Evolutionary conservation across 2,329 filamentous ascomycete species (phyloP).

Genomic region (Trichoderma gracile): DNA sequence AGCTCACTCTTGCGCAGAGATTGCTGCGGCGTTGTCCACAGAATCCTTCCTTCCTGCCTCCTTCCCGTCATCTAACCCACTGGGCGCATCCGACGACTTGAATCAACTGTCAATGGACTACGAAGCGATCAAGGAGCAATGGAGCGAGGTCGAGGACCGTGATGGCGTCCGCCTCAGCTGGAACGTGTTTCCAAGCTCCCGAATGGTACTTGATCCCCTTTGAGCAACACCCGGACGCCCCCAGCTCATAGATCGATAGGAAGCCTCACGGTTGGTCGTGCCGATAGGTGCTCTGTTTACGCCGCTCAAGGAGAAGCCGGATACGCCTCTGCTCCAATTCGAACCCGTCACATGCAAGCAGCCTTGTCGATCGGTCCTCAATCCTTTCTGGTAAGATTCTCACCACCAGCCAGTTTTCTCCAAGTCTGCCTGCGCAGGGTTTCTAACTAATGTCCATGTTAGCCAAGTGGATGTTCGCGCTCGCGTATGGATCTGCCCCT

Average conservation of each 20-base stretch:
- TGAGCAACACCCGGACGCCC: not conserved
- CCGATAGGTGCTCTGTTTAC: constrained; percentile 96
- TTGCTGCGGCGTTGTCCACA: not conserved
- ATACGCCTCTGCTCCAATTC: constrained; percentile 87
- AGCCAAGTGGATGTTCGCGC: constrained; percentile 84
- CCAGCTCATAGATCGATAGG: constrained; percentile 51
- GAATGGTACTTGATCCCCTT: constrained; percentile 67
- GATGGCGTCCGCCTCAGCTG: constrained; percentile 96
- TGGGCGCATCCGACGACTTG: not conserved
- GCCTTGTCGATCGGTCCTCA: constrained; percentile 92
- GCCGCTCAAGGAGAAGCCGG: constrained; percentile 89
- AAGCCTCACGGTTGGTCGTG: constrained; percentile 91
- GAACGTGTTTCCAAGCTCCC: constrained; percentile 98
- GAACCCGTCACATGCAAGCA: constrained; percentile 96
- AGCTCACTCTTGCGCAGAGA: not conserved
- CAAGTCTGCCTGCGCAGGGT: not conserved
- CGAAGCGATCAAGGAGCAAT: constrained; percentile 90
- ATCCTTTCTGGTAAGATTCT: constrained; percentile 82
- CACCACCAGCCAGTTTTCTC: not conserved
- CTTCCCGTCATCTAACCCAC: not conserved
- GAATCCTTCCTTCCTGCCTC: not conserved
- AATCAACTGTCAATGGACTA: constrained; percentile 68
- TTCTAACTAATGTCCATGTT: not conserved
- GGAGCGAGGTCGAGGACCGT: constrained; percentile 93
- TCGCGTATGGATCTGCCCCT: constrained; percentile 85